Base-by-base conservation (phyloP, 768 basidiomycete species). In the Mrakia blollopis region DNA sequence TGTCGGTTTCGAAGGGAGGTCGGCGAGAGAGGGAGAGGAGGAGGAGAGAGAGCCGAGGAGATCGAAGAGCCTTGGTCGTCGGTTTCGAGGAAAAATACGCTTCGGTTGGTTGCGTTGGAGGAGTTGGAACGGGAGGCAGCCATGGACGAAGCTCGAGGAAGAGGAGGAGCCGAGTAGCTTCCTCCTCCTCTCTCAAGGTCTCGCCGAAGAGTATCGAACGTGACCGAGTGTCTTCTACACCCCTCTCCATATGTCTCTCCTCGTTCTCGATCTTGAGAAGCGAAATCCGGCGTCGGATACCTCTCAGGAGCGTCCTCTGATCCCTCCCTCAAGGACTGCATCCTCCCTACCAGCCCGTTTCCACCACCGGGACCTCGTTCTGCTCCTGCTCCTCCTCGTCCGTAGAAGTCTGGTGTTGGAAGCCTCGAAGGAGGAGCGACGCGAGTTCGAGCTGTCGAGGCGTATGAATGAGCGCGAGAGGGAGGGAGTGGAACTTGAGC, bases 401-500 rank as follows among this genome's bases (percentile, higher is more conserved):
- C 63, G 35, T 65, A 65, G 63, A 35, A 69, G 25, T 69, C 41
- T n/a, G 68, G 68, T 44, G 68, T 69, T 30, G 68, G 68, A 25
- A 39, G 44, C 25, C 68, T 30, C 37, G 68, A 69, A 9, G 68
- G 68, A 16, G 68, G 68, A 9, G 30, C 30, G 2, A 25, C 7
- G 9, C 41, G 68, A 47, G 68, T 35, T 7, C 30, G 37, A 39
- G 68, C 68, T 10, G 68, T 69, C 8, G 68, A 65, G 1, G 63
- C 57, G 23, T 60, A 60, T 8, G 57, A 60, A 23, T 60, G 57
- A 9, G 57, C 57, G 23, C 57, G 23, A 25, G 57, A 60, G 28
- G 57, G 57, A 30, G 57, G 57, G 6, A 60, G 28, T 13, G 18
- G 57, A 25, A 60, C 57, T 23, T 60, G 57, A 23, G 57, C 28